These are phyloP conservation scores for Micractinium conductrix DNA, from an alignment of 139 green algal species.

Conservation along the genomic window DNA sequence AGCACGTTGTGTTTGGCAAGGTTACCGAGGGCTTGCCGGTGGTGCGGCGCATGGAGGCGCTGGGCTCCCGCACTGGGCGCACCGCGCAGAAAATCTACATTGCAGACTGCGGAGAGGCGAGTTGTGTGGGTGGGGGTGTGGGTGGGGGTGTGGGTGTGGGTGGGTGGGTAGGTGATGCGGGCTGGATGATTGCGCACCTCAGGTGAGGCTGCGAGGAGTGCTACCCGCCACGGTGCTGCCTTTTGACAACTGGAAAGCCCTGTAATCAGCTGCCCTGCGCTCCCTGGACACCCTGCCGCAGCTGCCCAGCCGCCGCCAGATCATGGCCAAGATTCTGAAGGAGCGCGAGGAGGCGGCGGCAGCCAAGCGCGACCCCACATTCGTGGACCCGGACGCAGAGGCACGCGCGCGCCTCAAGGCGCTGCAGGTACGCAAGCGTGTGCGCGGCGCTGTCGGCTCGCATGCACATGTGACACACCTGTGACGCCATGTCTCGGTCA, in stretches of 20 bases:
- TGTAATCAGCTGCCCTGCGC: not conserved
- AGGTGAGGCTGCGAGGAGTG: too few relatives aligned
- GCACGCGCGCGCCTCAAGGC: slow-evolving; percentile 59
- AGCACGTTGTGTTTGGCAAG: slow-evolving; percentile 94
- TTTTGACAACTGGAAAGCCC: not conserved
- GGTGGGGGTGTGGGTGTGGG: too few relatives aligned
- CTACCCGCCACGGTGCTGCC: too few relatives aligned
- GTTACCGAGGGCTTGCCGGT: slow-evolving; percentile 87
- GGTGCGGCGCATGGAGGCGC: slow-evolving; percentile 77
- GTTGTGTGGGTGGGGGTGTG: not conserved
- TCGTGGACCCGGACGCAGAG: slow-evolving; percentile 70
- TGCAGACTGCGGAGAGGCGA: slow-evolving; percentile 61
- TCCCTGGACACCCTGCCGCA: slow-evolving; percentile 36
- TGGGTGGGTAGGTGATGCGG: too few relatives aligned
- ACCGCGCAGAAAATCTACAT: slow-evolving; percentile 58
- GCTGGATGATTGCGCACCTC: too few relatives aligned
- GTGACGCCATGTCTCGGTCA: too few relatives aligned
- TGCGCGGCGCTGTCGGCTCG: too few relatives aligned
- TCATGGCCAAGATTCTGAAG: slow-evolving; percentile 57
- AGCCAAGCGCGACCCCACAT: slow-evolving; percentile 69
- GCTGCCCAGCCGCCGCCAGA: slow-evolving; percentile 77
- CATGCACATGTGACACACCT: too few relatives aligned
- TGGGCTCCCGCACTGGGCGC: slow-evolving; percentile 67
- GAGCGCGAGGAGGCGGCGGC: slow-evolving; percentile 60
- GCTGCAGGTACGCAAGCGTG: slow-evolving; percentile 45